phyloP scores from a whole-genome alignment of 1,284 basidiomycete species.

The Dichomitus squalens region DNA sequence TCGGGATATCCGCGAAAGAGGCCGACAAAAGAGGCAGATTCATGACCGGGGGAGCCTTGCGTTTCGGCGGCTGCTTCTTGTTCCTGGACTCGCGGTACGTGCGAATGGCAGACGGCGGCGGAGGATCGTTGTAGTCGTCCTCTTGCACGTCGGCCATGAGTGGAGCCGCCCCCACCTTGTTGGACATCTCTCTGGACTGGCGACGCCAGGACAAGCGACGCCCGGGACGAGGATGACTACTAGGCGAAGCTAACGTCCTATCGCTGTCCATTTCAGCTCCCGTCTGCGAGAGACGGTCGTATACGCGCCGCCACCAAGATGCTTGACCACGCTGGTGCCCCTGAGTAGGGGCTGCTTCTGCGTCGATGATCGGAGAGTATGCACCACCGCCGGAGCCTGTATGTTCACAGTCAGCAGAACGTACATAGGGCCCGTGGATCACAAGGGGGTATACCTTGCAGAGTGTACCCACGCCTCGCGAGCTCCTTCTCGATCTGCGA shows the following conservation, averaged over 20 bases:
- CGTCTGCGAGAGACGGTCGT: constrained; percentile 53
- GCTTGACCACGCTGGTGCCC: constrained; percentile 34
- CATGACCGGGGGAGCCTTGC: constrained; percentile 7
- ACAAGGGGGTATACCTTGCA: constrained; percentile 30
- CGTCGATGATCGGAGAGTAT: constrained; percentile 17
- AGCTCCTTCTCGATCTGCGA: constrained; percentile 56
- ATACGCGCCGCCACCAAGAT: constrained; percentile 62
- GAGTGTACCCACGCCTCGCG: constrained; percentile 44
- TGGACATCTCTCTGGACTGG: constrained; percentile 14
- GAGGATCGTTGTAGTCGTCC: constrained; percentile 43
- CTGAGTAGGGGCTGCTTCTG: constrained; percentile 6
- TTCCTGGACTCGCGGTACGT: constrained; percentile 33
- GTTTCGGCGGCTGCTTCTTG: constrained; percentile 9
- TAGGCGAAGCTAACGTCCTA: not conserved
- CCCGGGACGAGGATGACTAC: not conserved
- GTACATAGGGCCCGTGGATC: not conserved
- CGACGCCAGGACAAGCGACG: constrained; percentile 20
- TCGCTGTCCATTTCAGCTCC: constrained; percentile 34
- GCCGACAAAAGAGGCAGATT: constrained; percentile 15
- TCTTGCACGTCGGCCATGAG: constrained; percentile 26
- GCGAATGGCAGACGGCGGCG: constrained; percentile 41
- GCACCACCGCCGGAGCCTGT: constrained; percentile 10
- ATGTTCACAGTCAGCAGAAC: not conserved
- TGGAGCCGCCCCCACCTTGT: constrained; percentile 2
- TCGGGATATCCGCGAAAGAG: constrained; percentile 15